A percentile compares a stretch with the other conserved stretches of the same genome.
Evolutionary conservation across 371 early-diverging fungal genomes (phyloP).

Genomic region (Vairimorpha ceranae): DNA sequence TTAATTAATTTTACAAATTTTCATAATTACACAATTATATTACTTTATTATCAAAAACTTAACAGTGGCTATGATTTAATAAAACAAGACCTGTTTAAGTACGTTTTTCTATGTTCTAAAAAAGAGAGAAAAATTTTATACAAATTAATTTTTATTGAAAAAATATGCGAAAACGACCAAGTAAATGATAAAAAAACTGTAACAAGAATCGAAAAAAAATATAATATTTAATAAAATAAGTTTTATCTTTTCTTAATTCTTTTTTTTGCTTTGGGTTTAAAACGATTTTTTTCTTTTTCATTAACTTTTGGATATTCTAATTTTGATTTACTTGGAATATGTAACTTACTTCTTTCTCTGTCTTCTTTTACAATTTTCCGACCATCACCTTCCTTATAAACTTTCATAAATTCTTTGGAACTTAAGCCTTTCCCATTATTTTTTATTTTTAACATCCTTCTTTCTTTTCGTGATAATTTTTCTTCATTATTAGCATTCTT

Average conservation of each 20-base stretch:
- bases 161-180: neutral
- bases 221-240: neutral
- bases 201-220: neutral
- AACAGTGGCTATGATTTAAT: neutral
- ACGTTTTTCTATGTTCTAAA: neutral
- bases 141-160: neutral
- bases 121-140: constrained; percentile 3
- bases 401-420: constrained; percentile 13
- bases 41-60: neutral
- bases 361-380: neutral
- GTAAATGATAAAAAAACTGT: neutral
- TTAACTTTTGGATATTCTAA: neutral
- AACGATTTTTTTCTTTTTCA: neutral
- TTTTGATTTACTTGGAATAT: neutral
- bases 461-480: constrained; percentile 17
- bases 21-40: neutral
- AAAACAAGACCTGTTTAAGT: neutral
- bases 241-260: neutral
- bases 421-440: constrained; percentile 1
- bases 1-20: neutral
- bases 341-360: neutral
- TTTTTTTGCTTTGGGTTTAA: neutral
- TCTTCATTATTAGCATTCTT: neutral
- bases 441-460: neutral
- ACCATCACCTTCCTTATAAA: neutral